Evolutionary conservation across 805 yeast species (phyloP).

Genomic region (Lipomyces chichibuensis): DNA sequence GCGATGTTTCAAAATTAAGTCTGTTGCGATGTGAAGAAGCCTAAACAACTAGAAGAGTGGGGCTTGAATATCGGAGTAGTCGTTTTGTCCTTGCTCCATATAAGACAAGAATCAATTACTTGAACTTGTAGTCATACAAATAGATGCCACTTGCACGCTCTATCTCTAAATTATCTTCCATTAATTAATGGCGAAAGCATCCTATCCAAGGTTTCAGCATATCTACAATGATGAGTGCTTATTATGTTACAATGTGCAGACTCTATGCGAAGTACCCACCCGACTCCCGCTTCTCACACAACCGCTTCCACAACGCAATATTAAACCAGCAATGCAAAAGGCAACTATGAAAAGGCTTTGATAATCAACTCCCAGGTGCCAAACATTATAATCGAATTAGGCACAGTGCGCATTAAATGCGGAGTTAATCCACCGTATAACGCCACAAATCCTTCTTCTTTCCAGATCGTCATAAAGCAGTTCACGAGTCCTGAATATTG

Average conservation of each 20-base stretch:
- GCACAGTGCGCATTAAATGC: slow-evolving; percentile 93
- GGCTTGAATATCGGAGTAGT: no score
- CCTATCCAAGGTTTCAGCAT: neutral
- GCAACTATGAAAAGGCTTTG: slow-evolving; percentile 47
- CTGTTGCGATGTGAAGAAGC: no score
- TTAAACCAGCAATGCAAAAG: neutral
- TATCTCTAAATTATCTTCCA: neutral
- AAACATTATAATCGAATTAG: slow-evolving; percentile 97
- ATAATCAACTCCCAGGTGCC: slow-evolving; percentile 96
- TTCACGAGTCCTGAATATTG: slow-evolving; percentile 90
- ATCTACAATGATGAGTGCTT: neutral
- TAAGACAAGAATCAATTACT: no score
- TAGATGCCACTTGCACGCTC: neutral
- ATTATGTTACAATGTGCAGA: neutral
- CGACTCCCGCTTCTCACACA: neutral
- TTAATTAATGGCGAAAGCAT: neutral
- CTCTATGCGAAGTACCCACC: neutral
- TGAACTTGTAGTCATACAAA: no score
- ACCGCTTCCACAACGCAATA: neutral
- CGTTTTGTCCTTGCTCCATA: no score
- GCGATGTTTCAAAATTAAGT: no score
- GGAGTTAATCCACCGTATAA: slow-evolving; percentile 99
- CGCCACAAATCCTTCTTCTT: slow-evolving; percentile 89
- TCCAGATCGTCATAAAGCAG: slow-evolving; percentile 80
- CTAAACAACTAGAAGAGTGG: no score